Evolutionary conservation across 805 yeast species (phyloP).

Genomic region (Isabelozyma heimii): DNA sequence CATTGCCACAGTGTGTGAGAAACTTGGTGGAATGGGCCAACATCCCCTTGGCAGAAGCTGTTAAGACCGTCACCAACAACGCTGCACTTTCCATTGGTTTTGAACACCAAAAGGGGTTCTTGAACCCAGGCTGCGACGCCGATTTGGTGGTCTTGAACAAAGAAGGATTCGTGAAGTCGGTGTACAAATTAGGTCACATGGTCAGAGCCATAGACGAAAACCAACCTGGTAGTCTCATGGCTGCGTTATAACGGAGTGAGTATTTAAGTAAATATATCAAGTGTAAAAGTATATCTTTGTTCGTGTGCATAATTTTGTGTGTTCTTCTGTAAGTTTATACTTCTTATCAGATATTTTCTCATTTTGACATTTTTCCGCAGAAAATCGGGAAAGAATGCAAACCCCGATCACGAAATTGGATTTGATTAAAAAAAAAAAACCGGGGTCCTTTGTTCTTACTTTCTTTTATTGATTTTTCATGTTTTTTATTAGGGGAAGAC

Average conservation of each 20-base stretch:
- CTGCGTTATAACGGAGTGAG: slow-evolving; percentile 7
- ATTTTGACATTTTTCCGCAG: too few relatives aligned
- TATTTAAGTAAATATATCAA: background rate
- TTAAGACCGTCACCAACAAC: slow-evolving; percentile 53
- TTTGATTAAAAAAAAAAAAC: too few relatives aligned
- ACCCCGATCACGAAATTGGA: too few relatives aligned
- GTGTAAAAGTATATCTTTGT: too few relatives aligned
- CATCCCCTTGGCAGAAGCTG: slow-evolving; percentile 49
- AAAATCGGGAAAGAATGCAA: too few relatives aligned
- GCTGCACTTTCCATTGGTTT: slow-evolving; percentile 51
- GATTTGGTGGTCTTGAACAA: slow-evolving; percentile 48
- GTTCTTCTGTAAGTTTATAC: too few relatives aligned
- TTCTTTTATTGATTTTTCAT: background rate
- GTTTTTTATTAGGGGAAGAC: background rate
- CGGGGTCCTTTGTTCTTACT: too few relatives aligned
- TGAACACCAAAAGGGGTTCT: slow-evolving; percentile 45
- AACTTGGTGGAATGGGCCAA: slow-evolving; percentile 51
- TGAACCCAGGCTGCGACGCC: slow-evolving; percentile 54
- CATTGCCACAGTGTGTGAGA: slow-evolving; percentile 48
- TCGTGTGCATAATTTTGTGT: too few relatives aligned
- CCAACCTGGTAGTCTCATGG: slow-evolving; percentile 14
- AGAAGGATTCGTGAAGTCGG: slow-evolving; percentile 42
- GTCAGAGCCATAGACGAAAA: slow-evolving; percentile 15
- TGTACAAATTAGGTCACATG: slow-evolving; percentile 49
- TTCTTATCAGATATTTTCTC: too few relatives aligned